These are phyloP conservation scores for Metschnikowia proteae DNA, from an alignment of 805 yeast species.

Conservation along the genomic window DNA sequence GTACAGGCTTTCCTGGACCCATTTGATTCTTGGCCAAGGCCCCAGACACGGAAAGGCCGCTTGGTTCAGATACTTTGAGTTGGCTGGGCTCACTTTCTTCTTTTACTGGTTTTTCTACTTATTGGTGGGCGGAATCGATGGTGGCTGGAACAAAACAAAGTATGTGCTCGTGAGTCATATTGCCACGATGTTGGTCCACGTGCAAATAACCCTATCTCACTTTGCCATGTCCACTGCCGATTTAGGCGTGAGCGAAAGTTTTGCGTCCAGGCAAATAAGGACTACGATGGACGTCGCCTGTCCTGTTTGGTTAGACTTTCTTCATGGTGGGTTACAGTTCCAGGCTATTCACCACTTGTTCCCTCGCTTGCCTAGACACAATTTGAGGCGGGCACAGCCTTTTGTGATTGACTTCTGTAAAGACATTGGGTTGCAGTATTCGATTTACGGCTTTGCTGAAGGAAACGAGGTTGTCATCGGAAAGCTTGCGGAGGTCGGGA, in stretches of 20 bases:
- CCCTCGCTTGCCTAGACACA: constrained; percentile 87
- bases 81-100: constrained; percentile 65
- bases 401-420: constrained; percentile 70
- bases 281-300: constrained; percentile 96
- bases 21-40: constrained; percentile 69
- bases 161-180: constrained; percentile 72
- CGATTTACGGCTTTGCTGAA: constrained; percentile 76
- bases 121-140: constrained; percentile 51
- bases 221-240: constrained; percentile 93
- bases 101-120: constrained; percentile 79
- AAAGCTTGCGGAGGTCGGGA: constrained; percentile 68
- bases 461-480: constrained; percentile 73
- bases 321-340: constrained; percentile 91
- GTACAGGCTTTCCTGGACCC: constrained; percentile 77
- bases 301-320: constrained; percentile 86
- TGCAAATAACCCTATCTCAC: constrained; percentile 84
- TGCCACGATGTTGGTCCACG: constrained; percentile 88
- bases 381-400: constrained; percentile 71
- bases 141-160: constrained; percentile 49
- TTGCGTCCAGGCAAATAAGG: constrained; percentile 73
- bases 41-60: constrained; percentile 81
- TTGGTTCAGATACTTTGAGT: constrained; percentile 78
- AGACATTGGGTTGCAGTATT: constrained; percentile 71
- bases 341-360: constrained; percentile 89
- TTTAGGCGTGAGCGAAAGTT: constrained; percentile 74